Base-by-base conservation (phyloP, 2,329 filamentous ascomycete genomes). In the Pseudogymnoascus sp. region DNA sequence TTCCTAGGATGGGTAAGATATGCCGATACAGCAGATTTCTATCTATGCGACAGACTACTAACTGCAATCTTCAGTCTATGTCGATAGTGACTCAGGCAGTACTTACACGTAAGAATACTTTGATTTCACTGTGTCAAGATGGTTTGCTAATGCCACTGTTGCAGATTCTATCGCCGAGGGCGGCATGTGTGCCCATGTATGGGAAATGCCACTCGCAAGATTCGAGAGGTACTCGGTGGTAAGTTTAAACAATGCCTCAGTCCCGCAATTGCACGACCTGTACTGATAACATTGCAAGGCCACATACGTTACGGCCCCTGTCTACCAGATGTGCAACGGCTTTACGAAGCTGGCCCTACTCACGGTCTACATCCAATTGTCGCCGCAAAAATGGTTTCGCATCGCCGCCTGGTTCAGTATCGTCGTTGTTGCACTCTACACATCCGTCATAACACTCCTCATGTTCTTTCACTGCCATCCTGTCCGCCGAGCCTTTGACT, bases 271-370 rank as follows among this genome's bases (percentile, higher is more conserved):
- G 37, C 36, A 40, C 3, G 21, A 17, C n/a, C 15, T 8, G 36
- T 15, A 10, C 58, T 60, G 13, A 60, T 44, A n/a, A 41, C 24
- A 17, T 31, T 24, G 8, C 21, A 17, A 66, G 66, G 58, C 57
- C 17, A 61, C 58, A 21, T 66, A 66, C 40, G 21, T 64, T 13
- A 21, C 61, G 17, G 17, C 44, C 36, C 5, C 63, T 63, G 64
- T 76, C 24, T 76, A 74, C 60, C 69, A 73, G n/a, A 62, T 73
- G 13, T 71, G 72, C 36, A 71, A 71, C 10, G 71, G 70, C 2
- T 68, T 74, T 15, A 71, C 73, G 10, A 78, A 77, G 54, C 24
- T 76, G 2, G 71, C 74, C 0, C 71, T 78, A 3, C 69, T 76
- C 3, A 67, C 74, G 4, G 74, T 77, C 44, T 77, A 76, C 59